phyloP scores from a whole-genome alignment of 352 stramenopile genomes.

The Discostella stelligera region DNA sequence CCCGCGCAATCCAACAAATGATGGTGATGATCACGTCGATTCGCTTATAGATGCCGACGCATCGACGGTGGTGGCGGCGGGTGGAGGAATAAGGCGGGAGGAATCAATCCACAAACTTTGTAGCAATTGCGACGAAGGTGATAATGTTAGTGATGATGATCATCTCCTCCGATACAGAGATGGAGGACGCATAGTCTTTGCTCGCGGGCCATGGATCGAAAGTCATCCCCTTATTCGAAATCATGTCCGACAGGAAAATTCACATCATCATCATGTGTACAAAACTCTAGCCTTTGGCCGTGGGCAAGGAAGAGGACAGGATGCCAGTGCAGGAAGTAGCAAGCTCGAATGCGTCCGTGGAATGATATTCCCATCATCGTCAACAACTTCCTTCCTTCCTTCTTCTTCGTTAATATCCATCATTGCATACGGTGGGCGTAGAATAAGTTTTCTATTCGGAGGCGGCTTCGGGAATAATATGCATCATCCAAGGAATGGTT shows the following conservation, averaged over 20 bases:
- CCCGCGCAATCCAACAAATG: conserved; percentile 1
- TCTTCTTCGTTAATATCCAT: conserved; percentile 15
- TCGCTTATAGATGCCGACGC: background rate
- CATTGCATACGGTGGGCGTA: conserved; percentile 30
- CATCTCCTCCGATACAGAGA: conserved; percentile 20
- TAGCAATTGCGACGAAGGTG: background rate
- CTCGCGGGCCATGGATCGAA: conserved; percentile 45
- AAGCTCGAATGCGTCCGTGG: conserved; percentile 31
- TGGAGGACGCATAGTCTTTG: conserved; percentile 30
- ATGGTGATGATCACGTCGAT: background rate
- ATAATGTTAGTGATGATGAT: background rate
- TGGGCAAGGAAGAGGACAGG: background rate
- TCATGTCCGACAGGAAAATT: background rate
- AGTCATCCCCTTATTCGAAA: conserved; percentile 24
- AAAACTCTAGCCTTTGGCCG: conserved; percentile 33
- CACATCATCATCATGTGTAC: conserved; percentile 4
- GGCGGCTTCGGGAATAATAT: conserved; percentile 25
- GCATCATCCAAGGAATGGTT: background rate
- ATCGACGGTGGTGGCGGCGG: background rate
- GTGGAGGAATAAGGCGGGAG: background rate
- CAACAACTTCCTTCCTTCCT: background rate
- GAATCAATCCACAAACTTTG: background rate
- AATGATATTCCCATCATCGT: conserved; percentile 41
- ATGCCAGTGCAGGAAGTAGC: conserved; percentile 13
- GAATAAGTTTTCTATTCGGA: conserved; percentile 36